Evolutionary conservation across 202 grass and related monocot species (phyloP).

Genomic region (Digitaria exilis): DNA sequence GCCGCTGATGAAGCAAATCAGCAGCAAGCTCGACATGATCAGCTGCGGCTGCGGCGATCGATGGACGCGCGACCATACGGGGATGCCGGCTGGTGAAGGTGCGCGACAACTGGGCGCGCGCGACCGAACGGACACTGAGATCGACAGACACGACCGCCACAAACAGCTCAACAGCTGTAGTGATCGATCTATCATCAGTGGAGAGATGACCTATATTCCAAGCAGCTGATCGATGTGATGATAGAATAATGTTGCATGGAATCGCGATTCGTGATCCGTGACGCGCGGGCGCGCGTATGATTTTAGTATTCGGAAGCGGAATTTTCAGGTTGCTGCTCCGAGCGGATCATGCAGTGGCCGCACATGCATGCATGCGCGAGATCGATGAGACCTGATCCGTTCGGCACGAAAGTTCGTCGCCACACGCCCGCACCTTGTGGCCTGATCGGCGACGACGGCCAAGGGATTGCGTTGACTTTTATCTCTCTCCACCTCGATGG

Average conservation of each 20-base stretch:
- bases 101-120: neutral
- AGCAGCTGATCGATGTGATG: neutral
- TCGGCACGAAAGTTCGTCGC: slow-evolving; percentile 1
- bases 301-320: neutral
- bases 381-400: neutral
- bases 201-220: too few relatives aligned
- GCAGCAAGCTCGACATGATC: neutral
- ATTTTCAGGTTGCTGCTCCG: neutral
- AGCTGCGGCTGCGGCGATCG: neutral
- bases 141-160: too few relatives aligned
- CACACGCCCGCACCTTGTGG: slow-evolving; percentile 8
- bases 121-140: neutral
- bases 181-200: neutral
- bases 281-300: neutral
- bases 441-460: neutral
- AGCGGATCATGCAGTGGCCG: neutral
- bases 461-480: neutral
- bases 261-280: slow-evolving; percentile 17
- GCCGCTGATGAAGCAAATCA: neutral
- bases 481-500: neutral
- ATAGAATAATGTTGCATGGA: neutral
- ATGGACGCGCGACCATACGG: neutral
- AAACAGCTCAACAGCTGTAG: slow-evolving; percentile 5
- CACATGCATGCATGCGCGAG: neutral
- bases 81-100: neutral